These are phyloP conservation scores for Deinandra increscens DNA, from an alignment of 129 eudicot species.

Conservation along the genomic window DNA sequence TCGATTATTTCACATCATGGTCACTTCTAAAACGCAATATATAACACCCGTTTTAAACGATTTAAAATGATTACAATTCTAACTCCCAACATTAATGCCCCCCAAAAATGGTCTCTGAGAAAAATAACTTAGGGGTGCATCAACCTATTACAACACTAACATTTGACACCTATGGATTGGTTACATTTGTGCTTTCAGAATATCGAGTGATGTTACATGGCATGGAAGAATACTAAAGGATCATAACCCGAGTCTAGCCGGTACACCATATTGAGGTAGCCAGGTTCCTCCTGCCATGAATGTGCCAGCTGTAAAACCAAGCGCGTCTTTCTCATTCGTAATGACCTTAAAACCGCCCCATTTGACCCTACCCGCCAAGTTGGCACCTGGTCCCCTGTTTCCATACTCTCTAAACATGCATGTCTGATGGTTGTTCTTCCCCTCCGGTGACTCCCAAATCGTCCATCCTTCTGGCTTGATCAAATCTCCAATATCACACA, in stretches of 20 bases:
- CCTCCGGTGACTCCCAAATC: constrained; percentile 37
- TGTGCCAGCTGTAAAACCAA: constrained; percentile 32
- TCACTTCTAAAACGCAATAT: not conserved
- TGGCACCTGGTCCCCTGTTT: constrained; percentile 58
- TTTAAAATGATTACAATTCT: not conserved
- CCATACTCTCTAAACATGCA: constrained; percentile 42
- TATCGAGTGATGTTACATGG: constrained; percentile 19
- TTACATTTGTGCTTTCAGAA: constrained; percentile 5
- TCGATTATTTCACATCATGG: too few relatives aligned
- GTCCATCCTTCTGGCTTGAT: constrained; percentile 58
- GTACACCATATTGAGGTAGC: constrained; percentile 38
- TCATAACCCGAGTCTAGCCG: constrained; percentile 36
- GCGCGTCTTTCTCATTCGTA: constrained; percentile 28
- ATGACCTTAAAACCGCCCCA: constrained; percentile 29
- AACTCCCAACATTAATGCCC: not conserved
- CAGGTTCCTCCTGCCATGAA: constrained; percentile 35
- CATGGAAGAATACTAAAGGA: constrained; percentile 9
- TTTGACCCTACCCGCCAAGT: constrained; percentile 34
- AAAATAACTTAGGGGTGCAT: not conserved
- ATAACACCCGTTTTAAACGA: not conserved
- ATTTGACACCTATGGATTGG: constrained; percentile 20
- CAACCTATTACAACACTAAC: constrained; percentile 26
- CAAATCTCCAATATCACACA: constrained; percentile 49
- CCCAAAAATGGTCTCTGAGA: constrained; percentile 7
- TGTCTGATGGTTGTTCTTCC: constrained; percentile 39